Evolutionary conservation across 371 early-diverging fungal species (phyloP), one percentile per base, ranked within the genome.

Genomic region (Apophysomyces ossiformis): DNA sequence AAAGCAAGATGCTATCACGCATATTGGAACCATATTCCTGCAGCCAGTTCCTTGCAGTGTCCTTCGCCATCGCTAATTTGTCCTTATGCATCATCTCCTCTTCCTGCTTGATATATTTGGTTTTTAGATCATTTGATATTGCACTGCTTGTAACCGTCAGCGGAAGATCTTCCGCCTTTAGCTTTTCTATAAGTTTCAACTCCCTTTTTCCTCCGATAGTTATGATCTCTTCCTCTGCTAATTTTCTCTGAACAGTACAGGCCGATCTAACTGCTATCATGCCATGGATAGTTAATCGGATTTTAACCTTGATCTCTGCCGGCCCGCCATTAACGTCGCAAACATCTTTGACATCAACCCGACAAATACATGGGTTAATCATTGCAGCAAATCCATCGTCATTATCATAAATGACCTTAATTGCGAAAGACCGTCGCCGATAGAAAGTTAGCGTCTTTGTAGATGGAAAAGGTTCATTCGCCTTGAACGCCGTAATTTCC

Each of bases 221-320:
- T 69, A 71, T 79, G 21, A 75, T 70, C 66, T 90, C 92, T 59
- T 78, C 78, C 61, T 88, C 89, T 39, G 88, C 86, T 73, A 90
- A 82, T 57, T 83, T 79, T 76, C 96, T 96, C 79, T 94, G 96
- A 39, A 93, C 90, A 57, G 92, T 88, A 70, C 92, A 89, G 57
- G 96, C 95, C 64, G 86, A 78, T 74, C 92, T 94, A 61, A 97
- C 78, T 57, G 79, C 74, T 69, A 95, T 76, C 65, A 95, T 74
- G 71, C 92, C 90, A 79, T 91, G 89, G 66, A 87, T 87, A 72
- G 93, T 92, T 66, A 94, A 75, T 69, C 88, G 84, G 37, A 91
- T 93, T 88, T 95, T 95, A 77, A 96, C 92, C 84, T 93, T 94
- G 79, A 97, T 84, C 56, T 91, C 91, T 41, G 92, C 86, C 7